Evolutionary conservation across 2,329 filamentous ascomycete species (phyloP).

Genomic region (Trichoderma sp.): DNA sequence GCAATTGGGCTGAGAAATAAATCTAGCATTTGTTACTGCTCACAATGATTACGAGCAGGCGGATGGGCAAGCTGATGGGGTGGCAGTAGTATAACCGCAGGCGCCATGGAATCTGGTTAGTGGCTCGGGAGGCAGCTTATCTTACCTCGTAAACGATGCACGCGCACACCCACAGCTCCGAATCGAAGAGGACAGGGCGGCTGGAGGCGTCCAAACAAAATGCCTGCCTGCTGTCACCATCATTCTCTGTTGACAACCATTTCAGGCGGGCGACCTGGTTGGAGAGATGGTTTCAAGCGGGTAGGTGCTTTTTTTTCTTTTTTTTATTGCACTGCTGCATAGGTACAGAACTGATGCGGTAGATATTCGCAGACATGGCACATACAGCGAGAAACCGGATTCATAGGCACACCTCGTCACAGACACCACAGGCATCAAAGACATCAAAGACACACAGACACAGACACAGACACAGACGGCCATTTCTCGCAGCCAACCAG

Average conservation of each 20-base stretch:
- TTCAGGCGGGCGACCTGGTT: neutral
- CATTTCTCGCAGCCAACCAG: neutral
- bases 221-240: neutral
- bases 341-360: neutral
- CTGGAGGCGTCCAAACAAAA: constrained; percentile 6
- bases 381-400: neutral
- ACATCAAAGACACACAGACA: neutral
- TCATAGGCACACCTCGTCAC: neutral
- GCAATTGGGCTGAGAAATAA: neutral
- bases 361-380: neutral
- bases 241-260: neutral
- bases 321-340: neutral
- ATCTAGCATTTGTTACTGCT: neutral
- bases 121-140: neutral
- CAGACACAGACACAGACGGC: neutral
- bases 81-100: neutral
- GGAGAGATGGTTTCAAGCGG: neutral
- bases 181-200: neutral
- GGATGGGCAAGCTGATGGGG: constrained; percentile 13
- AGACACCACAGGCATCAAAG: neutral
- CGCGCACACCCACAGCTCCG: constrained; percentile 4
- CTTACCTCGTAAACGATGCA: constrained; percentile 9
- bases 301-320: too few species aligned
- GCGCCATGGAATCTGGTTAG: neutral
- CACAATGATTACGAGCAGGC: neutral